phyloP scores from a whole-genome alignment of 2,329 filamentous ascomycete species.

The Gyromitra esculenta region DNA sequence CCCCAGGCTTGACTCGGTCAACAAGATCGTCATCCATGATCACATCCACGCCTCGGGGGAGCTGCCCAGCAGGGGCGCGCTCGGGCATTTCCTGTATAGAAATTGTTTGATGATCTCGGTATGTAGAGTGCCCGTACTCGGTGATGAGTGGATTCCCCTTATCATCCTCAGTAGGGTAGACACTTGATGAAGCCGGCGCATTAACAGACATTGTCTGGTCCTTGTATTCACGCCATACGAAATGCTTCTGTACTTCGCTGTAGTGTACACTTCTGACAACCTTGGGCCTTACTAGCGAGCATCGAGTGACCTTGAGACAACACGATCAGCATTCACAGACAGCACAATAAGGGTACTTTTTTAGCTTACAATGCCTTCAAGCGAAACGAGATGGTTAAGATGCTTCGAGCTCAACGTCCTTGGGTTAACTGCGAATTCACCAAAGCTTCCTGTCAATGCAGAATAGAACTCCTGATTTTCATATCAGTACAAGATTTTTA shows the following conservation, averaged over 20 bases:
- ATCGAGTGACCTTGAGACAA: slow-evolving; percentile 74
- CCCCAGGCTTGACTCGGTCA: slow-evolving; percentile 92
- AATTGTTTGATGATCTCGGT: slow-evolving; percentile 95
- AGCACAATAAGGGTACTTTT: not conserved
- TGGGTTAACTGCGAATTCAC: slow-evolving; percentile 92
- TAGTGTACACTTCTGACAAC: slow-evolving; percentile 99
- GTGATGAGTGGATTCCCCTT: slow-evolving; percentile 91
- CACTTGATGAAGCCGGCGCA: slow-evolving; percentile 78
- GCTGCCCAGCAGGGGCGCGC: slow-evolving; percentile 90
- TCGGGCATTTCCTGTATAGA: slow-evolving; percentile 99
- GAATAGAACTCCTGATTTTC: slow-evolving; percentile 76
- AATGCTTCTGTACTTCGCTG: slow-evolving; percentile 85
- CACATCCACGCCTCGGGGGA: slow-evolving; percentile 94
- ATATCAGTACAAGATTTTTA: slow-evolving; percentile 5
- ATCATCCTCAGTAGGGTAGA: slow-evolving; percentile 64
- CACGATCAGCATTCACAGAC: slow-evolving; percentile 20
- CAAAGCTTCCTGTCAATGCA: slow-evolving; percentile 95
- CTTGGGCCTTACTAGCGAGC: slow-evolving; percentile 93
- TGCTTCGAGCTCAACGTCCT: slow-evolving; percentile 88
- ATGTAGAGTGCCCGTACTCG: slow-evolving; percentile 95
- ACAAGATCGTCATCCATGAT: slow-evolving; percentile 97
- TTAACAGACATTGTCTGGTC: slow-evolving; percentile 97
- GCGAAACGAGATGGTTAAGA: slow-evolving; percentile 94
- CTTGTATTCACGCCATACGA: slow-evolving; percentile 87
- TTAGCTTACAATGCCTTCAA: slow-evolving; percentile 80